Conservation (phyloP, 1,284 basidiomycete species). For the Caloboletus inedulis region DNA sequence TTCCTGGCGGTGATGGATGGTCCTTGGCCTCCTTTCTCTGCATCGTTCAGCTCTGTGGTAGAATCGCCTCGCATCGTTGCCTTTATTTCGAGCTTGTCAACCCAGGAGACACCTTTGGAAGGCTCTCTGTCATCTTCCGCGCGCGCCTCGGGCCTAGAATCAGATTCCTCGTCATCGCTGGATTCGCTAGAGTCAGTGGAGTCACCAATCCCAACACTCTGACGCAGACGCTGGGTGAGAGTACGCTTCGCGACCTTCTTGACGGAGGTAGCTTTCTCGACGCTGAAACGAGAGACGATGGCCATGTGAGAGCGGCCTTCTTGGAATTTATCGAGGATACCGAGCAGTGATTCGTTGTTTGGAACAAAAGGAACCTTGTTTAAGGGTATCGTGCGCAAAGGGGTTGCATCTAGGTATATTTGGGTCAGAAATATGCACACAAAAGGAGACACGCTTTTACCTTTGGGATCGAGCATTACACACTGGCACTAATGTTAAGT, state of each 20-base stretch:
- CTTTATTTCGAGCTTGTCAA: slow-evolving; percentile 32
- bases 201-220: slow-evolving; percentile 65
- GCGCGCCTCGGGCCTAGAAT: slow-evolving; percentile 20
- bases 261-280: slow-evolving; percentile 45
- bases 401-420: slow-evolving; percentile 58
- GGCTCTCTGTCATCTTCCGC: slow-evolving; percentile 12
- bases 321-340: slow-evolving; percentile 88
- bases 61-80: slow-evolving; percentile 35
- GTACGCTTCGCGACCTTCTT: slow-evolving; percentile 50
- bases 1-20: slow-evolving; percentile 19
- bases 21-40: slow-evolving; percentile 24
- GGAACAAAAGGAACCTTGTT: slow-evolving; percentile 87
- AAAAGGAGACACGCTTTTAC: slow-evolving; percentile 32
- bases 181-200: slow-evolving; percentile 48
- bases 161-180: slow-evolving; percentile 38
- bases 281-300: slow-evolving; percentile 71
- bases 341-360: slow-evolving; percentile 80
- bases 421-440: not conserved
- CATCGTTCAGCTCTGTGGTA: slow-evolving; percentile 26
- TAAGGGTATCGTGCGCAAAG: slow-evolving; percentile 73
- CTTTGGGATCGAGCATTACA: slow-evolving; percentile 86
- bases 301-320: slow-evolving; percentile 92
- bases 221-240: slow-evolving; percentile 65
- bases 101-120: slow-evolving; percentile 31
- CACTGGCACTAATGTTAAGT: slow-evolving; percentile 43